Conservation (phyloP, 495 filamentous ascomycete genomes). For the Tuber aestivum region DNA sequence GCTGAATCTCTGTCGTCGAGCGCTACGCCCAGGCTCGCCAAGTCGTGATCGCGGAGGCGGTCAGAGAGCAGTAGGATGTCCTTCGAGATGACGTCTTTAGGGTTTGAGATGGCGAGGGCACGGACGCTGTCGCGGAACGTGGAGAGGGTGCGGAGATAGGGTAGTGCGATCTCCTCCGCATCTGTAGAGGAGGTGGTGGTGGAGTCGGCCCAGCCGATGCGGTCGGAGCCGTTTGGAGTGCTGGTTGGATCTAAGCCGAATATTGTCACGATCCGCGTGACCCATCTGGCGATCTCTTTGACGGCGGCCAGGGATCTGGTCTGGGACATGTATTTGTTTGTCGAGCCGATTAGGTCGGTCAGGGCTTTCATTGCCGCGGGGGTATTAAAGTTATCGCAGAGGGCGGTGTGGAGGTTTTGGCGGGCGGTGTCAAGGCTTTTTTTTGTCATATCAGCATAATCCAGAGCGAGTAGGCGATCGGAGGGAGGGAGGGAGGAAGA, state of each 20-base stretch:
- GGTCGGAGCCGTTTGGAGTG: constrained; percentile 52
- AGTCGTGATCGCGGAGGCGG: constrained; percentile 67
- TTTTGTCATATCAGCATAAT: neutral
- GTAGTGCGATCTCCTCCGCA: constrained; percentile 53
- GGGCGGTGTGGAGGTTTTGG: constrained; percentile 56
- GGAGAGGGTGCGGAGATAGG: constrained; percentile 60
- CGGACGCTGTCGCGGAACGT: constrained; percentile 63
- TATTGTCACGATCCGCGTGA: constrained; percentile 75
- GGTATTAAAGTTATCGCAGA: constrained; percentile 89
- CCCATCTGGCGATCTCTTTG: constrained; percentile 62
- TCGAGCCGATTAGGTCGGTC: constrained; percentile 64
- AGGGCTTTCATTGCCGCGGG: constrained; percentile 67
- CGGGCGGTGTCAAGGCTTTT: constrained; percentile 58
- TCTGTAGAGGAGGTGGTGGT: constrained; percentile 46
- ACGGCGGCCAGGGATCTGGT: constrained; percentile 50
- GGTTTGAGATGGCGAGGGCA: constrained; percentile 51
- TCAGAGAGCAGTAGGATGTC: constrained; percentile 68
- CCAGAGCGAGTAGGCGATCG: neutral
- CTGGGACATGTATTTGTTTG: constrained; percentile 61
- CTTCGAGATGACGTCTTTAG: constrained; percentile 52
- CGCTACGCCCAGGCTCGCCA: constrained; percentile 74
- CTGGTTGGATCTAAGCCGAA: constrained; percentile 75
- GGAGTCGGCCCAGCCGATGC: constrained; percentile 75
- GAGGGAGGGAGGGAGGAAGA: no score
- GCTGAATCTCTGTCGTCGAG: constrained; percentile 72